Evolutionary conservation across 2,329 filamentous ascomycete genomes (phyloP).

Genomic region (Monosporascus sp.): DNA sequence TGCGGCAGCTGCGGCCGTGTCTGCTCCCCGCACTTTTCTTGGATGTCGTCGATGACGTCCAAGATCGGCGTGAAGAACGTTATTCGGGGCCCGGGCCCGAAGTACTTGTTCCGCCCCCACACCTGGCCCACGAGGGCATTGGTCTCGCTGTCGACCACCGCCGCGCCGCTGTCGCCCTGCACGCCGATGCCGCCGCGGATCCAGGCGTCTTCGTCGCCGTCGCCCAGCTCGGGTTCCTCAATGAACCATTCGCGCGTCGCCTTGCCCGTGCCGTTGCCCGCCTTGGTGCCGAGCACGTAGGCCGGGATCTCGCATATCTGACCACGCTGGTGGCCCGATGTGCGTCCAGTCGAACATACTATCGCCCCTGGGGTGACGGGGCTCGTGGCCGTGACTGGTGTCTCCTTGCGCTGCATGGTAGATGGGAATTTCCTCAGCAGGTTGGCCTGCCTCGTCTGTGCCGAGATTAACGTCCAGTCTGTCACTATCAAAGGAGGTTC

Average conservation of each 20-base stretch:
- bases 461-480: conserved; percentile 38
- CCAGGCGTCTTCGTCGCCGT: conserved; percentile 36
- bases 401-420: conserved; percentile 26
- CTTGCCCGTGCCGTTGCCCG: conserved; percentile 33
- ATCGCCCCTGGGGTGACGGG: conserved; percentile 28
- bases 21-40: conserved; percentile 36
- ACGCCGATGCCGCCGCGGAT: conserved; percentile 41
- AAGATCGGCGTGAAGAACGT: conserved; percentile 39
- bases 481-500: conserved; percentile 37
- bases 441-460: conserved; percentile 31
- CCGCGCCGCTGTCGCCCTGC: conserved; percentile 38
- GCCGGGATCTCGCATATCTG: conserved; percentile 38
- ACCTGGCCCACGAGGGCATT: conserved; percentile 36
- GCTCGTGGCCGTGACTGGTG: conserved; percentile 25
- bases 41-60: conserved; percentile 41
- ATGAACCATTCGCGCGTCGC: conserved; percentile 41
- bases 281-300: conserved; percentile 30
- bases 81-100: conserved; percentile 33
- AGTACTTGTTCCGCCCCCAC: conserved; percentile 40
- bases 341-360: conserved; percentile 36
- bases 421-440: conserved; percentile 35
- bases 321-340: conserved; percentile 37
- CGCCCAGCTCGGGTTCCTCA: conserved; percentile 32
- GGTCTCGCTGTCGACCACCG: conserved; percentile 34
- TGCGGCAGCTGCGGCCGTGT: conserved; percentile 34